These are phyloP conservation scores for Euptelea pleiosperma DNA, from an alignment of 164 flowering plant genomes.

Conservation along the genomic window DNA sequence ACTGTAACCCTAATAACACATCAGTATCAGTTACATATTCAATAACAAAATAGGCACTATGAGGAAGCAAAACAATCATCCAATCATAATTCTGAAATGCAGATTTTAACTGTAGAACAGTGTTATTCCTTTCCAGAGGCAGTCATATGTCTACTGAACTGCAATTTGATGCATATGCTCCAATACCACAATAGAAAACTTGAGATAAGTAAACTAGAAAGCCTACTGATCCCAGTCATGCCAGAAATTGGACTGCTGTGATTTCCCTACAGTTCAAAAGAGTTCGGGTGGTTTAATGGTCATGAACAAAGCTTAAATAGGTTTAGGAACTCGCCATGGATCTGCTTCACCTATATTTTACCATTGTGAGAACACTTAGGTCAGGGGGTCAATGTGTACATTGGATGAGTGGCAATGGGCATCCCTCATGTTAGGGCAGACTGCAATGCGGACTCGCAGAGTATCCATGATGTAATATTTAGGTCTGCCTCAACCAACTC, in stretches of 20 bases:
- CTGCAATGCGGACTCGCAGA: background rate
- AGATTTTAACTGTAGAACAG: background rate
- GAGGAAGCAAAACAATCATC: background rate
- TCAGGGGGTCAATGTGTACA: background rate
- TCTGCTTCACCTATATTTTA: no score
- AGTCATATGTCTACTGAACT: background rate
- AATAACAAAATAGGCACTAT: conserved; percentile 7
- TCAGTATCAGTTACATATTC: background rate
- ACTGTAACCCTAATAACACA: conserved; percentile 46
- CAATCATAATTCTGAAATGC: background rate
- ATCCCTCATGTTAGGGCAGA: conserved; percentile 1
- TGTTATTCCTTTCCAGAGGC: background rate
- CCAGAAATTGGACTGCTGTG: no score
- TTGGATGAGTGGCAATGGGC: background rate
- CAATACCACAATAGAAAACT: background rate
- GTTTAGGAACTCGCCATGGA: no score
- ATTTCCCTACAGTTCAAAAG: no score
- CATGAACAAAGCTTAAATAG: no score
- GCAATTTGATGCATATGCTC: background rate
- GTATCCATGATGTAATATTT: background rate
- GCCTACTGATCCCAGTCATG: no score
- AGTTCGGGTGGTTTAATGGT: no score
- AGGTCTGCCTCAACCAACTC: background rate
- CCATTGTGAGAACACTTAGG: no score
- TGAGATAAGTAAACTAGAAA: background rate